Evolutionary conservation across 2,329 filamentous ascomycete genomes (phyloP), one percentile per base, ranked within the genome.

Genomic region (Colletotrichum tanaceti): DNA sequence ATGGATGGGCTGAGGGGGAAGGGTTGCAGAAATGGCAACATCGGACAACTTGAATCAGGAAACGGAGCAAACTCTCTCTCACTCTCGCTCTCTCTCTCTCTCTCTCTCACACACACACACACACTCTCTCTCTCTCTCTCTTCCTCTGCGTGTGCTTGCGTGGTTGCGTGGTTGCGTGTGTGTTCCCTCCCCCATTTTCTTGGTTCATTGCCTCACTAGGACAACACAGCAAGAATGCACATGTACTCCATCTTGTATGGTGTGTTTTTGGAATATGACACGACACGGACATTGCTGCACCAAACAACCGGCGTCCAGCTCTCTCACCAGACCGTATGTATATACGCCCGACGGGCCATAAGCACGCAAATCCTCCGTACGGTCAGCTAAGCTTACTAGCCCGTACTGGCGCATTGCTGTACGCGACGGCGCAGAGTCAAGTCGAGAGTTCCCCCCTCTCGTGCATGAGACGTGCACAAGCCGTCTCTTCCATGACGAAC

Each of bases 391-490:
- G 47, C 22, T 28, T 10, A 10, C 18, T 53, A 38, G 49, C 9
- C 35, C 43, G 57, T 39, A 13, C 32, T 35, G 7, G n/a, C 24
- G 43, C 49, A 63, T 43, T 32, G 18, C 53, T 43, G 44, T 39
- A 16, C 14, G n/a, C 35, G 5, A 35, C 47, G 39, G 35, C 16
- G 55, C 24, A 53, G 46, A 52, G 44, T 32, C 35, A 22, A 35
- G 24, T 28, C 13, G 32, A n/a, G 18, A 28, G 18, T 52, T 9
- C 13, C 41, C 13, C 41, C 28, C 20, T 22, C 10, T 41, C 43
- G 47, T 54, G 47, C 61, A 57, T 66, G 62, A 66, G 62, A 66
- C 66, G 57, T 57, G 66, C 66, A 66, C 66, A 61, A 60, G 62
- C 62, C 65, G 65, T 55, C 55, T 55, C 55, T 57, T 41, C 62